phyloP scores from a whole-genome alignment of 805 yeast species.

The Candida andamanensis region DNA sequence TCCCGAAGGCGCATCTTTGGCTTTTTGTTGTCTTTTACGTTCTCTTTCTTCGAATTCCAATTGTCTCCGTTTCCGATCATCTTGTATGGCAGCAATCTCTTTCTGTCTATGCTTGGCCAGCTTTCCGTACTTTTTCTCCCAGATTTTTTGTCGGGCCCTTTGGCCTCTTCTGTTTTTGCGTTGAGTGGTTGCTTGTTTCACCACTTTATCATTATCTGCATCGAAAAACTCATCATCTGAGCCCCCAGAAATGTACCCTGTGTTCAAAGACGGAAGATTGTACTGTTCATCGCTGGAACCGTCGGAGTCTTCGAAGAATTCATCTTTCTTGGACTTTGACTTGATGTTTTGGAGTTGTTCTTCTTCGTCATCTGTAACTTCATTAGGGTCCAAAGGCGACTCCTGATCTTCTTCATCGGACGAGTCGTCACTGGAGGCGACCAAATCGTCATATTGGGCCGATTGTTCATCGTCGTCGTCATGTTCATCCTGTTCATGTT shows the following conservation, averaged over 20 bases:
- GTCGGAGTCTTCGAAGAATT: constrained; percentile 23
- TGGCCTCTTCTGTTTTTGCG: constrained; percentile 94
- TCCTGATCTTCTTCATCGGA: constrained; percentile 21
- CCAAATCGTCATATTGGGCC: constrained; percentile 36
- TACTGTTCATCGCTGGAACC: constrained; percentile 15
- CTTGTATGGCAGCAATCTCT: constrained; percentile 49
- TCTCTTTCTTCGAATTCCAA: constrained; percentile 69
- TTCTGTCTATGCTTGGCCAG: constrained; percentile 78
- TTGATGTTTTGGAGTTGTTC: constrained; percentile 6
- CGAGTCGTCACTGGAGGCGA: constrained; percentile 32
- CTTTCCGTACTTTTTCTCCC: constrained; percentile 87
- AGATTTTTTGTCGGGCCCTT: constrained; percentile 91
- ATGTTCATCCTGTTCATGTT: constrained; percentile 4
- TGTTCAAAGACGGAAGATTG: constrained; percentile 61
- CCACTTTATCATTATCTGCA: constrained; percentile 42
- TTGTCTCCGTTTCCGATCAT: constrained; percentile 57
- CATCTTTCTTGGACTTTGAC: constrained; percentile 29
- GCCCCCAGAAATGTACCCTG: constrained; percentile 84
- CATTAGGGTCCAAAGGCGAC: constrained; percentile 37
- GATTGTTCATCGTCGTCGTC: constrained; percentile 22
- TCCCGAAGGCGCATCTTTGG: constrained; percentile 34
- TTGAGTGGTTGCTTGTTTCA: constrained; percentile 47
- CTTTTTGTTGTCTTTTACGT: constrained; percentile 57
- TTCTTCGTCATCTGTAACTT: constrained; percentile 58
- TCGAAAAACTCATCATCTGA: constrained; percentile 56